Percentiles rank a stretch among this genome's conserved stretches.
These are phyloP conservation scores for Colletotrichum endophyticum DNA, from an alignment of 2,329 filamentous ascomycete genomes.

Conservation along the genomic window DNA sequence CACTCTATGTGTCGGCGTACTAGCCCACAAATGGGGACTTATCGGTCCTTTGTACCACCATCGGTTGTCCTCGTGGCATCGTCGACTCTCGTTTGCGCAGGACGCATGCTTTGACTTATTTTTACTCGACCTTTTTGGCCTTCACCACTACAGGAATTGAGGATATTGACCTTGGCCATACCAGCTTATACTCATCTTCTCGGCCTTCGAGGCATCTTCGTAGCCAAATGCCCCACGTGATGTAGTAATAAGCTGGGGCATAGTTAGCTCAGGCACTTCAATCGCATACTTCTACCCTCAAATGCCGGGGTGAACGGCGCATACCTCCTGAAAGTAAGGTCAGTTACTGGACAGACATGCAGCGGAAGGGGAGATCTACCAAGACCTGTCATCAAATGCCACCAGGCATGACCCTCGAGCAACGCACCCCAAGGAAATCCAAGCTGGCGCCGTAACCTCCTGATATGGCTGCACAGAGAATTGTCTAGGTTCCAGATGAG, in stretches of 20 bases:
- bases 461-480: constrained; percentile 70
- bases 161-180: constrained; percentile 69
- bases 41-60: background rate
- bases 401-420: constrained; percentile 62
- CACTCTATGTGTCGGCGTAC: too few relatives aligned
- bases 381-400: constrained; percentile 82
- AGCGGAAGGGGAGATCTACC: constrained; percentile 44
- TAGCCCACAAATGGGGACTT: background rate
- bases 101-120: background rate
- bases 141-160: constrained; percentile 54
- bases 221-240: constrained; percentile 84
- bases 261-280: background rate
- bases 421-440: constrained; percentile 82
- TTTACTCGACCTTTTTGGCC: constrained; percentile 29
- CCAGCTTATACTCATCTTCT: constrained; percentile 73
- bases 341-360: constrained; percentile 25
- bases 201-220: constrained; percentile 76
- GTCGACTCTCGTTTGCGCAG: background rate
- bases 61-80: background rate
- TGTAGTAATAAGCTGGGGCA: constrained; percentile 74
- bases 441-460: constrained; percentile 68
- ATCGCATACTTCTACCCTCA: background rate
- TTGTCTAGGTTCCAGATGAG: constrained; percentile 82
- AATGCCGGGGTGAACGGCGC: background rate
- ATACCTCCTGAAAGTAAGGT: constrained; percentile 28